Base-by-base conservation (phyloP, 176 grass and related monocot genomes). In the Dendrocalamus sinicus region DNA sequence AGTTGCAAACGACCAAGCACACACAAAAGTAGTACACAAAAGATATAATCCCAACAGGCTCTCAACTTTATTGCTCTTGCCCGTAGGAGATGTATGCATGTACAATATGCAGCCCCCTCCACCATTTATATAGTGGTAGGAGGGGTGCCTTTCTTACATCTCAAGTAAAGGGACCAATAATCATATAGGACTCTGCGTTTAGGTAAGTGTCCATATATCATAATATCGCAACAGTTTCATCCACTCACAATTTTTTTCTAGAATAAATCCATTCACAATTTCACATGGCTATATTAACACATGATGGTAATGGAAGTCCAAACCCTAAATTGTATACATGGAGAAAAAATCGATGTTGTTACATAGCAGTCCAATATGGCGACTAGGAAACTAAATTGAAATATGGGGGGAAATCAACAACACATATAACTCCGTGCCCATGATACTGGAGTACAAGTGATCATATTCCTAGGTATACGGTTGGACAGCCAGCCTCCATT, bases 281-380 rank as follows among this genome's bases (percentile, higher is more conserved):
- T 37, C 14, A 40, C 54, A 70, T 79, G 30, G 19, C 54, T 50
- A 77, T 11, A 37, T 45, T 4, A 40, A 57, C 58, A 78, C 23
- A 85, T 72, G 45, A 10, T 72, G 55, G 63, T 24, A 71, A 67
- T 52, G 22, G 44, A 89, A 70, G 39, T 75, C 67, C 53, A 72
- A 52, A 61, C 64, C 83, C 63, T 23, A 30, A 76, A 72, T 64
- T 68, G 68, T 37, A 80, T 68, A 58, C 39, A 73, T 19, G 8
- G 14, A 47, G 5, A 35, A 32, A 9, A 46, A 15, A 53, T 22
- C 4, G 50, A 63, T 15, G 16, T 12, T 17, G 11, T 20, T 79
- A 26, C 35, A 46, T 65, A 45, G 1, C 67, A 70, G 64, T 79
- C 53, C 20, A 26, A 4, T 51, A 81, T 64, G 67, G 63, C 8